Conservation (phyloP, 306 rosid species). For the Medicago lupulina region DNA sequence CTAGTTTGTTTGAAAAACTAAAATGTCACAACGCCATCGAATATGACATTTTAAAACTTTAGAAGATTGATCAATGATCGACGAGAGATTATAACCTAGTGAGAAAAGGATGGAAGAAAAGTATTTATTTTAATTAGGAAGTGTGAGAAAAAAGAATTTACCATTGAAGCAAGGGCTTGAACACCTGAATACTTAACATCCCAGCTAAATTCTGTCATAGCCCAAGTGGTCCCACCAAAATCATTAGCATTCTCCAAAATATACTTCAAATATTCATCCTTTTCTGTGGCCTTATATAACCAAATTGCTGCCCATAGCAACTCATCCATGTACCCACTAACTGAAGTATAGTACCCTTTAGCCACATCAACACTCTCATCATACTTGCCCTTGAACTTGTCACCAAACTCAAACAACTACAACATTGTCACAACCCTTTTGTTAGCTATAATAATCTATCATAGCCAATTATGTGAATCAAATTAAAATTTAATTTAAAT, state of each 20-base stretch:
- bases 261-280: slow-evolving; percentile 61
- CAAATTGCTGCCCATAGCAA: slow-evolving; percentile 86
- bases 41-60: too few relatives aligned
- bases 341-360: slow-evolving; percentile 69
- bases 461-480: neutral
- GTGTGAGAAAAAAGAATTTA: slow-evolving; percentile 37
- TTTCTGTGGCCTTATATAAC: slow-evolving; percentile 69
- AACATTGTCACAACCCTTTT: neutral
- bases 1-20: neutral
- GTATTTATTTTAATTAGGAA: neutral
- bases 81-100: too few relatives aligned
- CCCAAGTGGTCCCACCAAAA: slow-evolving; percentile 86
- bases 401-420: slow-evolving; percentile 88
- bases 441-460: neutral
- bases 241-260: slow-evolving; percentile 54
- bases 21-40: too few relatives aligned
- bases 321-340: slow-evolving; percentile 92
- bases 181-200: slow-evolving; percentile 78
- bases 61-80: too few relatives aligned
- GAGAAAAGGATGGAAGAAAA: too few relatives aligned
- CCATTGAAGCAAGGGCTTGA: slow-evolving; percentile 80
- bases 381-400: slow-evolving; percentile 72
- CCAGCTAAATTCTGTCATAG: slow-evolving; percentile 83
- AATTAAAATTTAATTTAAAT: neutral
- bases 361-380: slow-evolving; percentile 74